A percentile compares a stretch with the other conserved stretches of the same genome.
Conservation (phyloP, 2,329 filamentous ascomycete genomes). For the Fusarium sp. region DNA sequence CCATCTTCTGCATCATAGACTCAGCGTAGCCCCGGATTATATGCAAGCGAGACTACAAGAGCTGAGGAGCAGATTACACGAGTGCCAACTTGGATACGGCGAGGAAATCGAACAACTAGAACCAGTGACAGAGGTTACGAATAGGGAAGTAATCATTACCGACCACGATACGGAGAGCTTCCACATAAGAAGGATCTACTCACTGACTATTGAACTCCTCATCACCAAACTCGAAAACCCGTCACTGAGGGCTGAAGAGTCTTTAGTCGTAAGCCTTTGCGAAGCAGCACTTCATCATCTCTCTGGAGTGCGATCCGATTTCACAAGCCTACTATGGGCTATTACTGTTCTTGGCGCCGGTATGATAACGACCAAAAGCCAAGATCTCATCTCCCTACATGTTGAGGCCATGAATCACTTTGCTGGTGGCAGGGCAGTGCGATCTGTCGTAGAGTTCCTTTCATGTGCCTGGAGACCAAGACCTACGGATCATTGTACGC, state of each 20-base stretch:
- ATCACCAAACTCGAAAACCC: neutral
- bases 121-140: too few species aligned
- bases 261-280: neutral
- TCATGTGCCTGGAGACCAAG: neutral
- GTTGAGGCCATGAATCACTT: neutral
- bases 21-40: neutral
- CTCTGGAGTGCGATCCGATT: neutral
- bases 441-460: neutral
- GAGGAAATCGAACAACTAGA: too few species aligned
- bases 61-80: neutral
- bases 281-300: neutral
- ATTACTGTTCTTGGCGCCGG: neutral
- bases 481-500: neutral
- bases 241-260: rapidly evolving
- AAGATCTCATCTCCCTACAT: neutral
- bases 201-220: neutral
- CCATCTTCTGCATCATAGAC: neutral
- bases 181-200: neutral
- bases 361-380: neutral
- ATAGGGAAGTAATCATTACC: too few species aligned
- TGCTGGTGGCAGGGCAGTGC: neutral
- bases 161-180: neutral
- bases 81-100: neutral
- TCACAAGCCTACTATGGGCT: neutral
- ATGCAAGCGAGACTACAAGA: neutral